Conservation (phyloP, 108 stramenopile species). For the Parietichytrium sp. region DNA sequence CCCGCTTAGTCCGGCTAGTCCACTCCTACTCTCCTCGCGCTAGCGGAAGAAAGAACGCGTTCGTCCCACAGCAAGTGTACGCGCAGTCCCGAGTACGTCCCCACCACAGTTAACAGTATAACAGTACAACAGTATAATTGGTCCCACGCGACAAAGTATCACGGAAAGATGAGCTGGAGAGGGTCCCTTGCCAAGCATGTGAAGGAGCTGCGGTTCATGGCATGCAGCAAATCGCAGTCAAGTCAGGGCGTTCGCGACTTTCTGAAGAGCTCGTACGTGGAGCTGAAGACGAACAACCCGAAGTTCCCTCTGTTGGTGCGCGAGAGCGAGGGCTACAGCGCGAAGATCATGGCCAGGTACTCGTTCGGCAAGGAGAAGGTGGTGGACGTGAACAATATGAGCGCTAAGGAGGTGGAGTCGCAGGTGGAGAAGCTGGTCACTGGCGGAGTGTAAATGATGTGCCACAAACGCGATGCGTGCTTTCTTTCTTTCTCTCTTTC, state of each 20-base stretch:
- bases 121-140: no score
- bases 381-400: conserved; percentile 15
- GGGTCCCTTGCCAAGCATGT: neutral
- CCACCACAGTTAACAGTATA: no score
- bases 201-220: conserved; percentile 37
- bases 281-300: conserved; percentile 38
- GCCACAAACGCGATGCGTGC: no score
- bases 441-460: no score
- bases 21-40: no score
- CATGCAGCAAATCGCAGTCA: neutral
- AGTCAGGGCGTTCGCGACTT: conserved; percentile 15
- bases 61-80: no score
- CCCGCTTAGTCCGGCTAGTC: no score
- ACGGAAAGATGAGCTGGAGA: neutral
- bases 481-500: no score
- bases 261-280: neutral
- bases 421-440: conserved; percentile 21
- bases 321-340: neutral
- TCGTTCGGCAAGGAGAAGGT: conserved; percentile 32
- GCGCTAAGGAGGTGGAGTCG: conserved; percentile 36
- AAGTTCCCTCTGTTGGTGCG: conserved; percentile 41
- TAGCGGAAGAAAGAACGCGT: no score
- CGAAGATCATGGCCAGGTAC: neutral
- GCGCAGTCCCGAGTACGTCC: no score
- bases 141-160: no score